Evolutionary conservation across 148 eudicot genomes (phyloP).

Genomic region (Amaranthus palmeri): DNA sequence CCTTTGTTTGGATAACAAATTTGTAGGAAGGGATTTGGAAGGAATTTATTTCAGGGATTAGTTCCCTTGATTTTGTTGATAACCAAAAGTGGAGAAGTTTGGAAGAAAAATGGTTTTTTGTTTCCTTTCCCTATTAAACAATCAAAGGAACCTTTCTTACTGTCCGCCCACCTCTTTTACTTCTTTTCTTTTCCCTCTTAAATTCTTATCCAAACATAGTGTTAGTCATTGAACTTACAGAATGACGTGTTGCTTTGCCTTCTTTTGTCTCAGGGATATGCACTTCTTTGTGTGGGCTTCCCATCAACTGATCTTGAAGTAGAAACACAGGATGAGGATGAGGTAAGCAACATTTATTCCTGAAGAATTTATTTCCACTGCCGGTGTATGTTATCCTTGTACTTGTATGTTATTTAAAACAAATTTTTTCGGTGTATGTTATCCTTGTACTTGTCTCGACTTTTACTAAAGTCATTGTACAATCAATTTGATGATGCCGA

Average conservation of each 20-base stretch:
- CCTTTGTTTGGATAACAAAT: no score
- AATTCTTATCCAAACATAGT: no score
- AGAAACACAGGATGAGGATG: constrained; percentile 98
- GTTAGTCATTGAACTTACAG: background rate
- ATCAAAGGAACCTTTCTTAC: no score
- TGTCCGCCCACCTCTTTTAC: no score
- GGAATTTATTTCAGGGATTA: no score
- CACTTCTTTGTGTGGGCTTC: constrained; percentile 93
- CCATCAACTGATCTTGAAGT: constrained; percentile 91
- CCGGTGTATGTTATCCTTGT: background rate
- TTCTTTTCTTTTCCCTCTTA: no score
- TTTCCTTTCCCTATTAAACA: no score
- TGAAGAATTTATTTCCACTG: background rate
- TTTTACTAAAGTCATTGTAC: background rate
- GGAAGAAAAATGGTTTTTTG: no score
- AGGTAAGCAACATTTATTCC: constrained; percentile 41
- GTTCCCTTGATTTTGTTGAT: no score
- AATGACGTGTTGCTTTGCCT: constrained; percentile 9
- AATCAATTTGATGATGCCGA: no score
- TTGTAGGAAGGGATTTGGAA: no score
- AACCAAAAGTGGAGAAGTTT: no score
- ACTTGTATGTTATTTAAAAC: background rate
- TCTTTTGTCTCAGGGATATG: constrained; percentile 64
- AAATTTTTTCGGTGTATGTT: background rate
- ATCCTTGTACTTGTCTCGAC: background rate